Base-by-base conservation (phyloP, 768 basidiomycete genomes). In the Sporobolomyces phaffii region DNA sequence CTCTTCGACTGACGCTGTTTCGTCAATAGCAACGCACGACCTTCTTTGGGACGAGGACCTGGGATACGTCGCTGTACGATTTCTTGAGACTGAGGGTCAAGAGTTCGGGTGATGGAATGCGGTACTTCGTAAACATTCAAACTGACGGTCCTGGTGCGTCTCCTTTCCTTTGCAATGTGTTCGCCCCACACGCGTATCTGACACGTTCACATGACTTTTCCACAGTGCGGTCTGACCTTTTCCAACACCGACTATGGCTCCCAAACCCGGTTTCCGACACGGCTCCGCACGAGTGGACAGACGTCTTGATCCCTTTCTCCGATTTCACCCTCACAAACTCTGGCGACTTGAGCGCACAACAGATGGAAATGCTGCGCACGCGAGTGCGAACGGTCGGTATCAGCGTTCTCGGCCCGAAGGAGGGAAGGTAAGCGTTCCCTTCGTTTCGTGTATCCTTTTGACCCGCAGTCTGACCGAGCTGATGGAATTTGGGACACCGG, bases 191-290 rank as follows among this genome's bases (percentile, higher is more conserved):
- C 1, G 15, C 28, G 29, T 28, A 5, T 47, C 22, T 24, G 7
- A 1, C 34, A 26, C 22, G 18, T 43, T 24, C 41, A 24, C 10
- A 28, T 34, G 15, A n/a, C 11, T 51, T 33, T 47, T 1, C 49
- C 24, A 82, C 84, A 48, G 81, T 89, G 53, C 83, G 85, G 54
- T 87, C 85, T 41, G 91, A 94, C 76, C 80, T 98, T n/a, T 98
- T 89, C 87, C 94, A 96, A 75, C 92, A 97, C 72, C 83, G 90
- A 38, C 80, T 98, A n/a, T 89, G 84, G 78, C 88, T 92, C 76
- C 80, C 82, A 54, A 80, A 31, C 0, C 64, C 73, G 82, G 84
- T 58, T 11, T 20, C 60, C 44, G 66, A 72, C 10, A 1, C 9
- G 7, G 61, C 60, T 7, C 63, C 66, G 3, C 66, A 72, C 29